A percentile compares a stretch with the other conserved stretches of the same genome.
These are phyloP conservation scores for Scheffersomyces titani DNA, from an alignment of 1,139 yeast genomes.

Conservation along the genomic window DNA sequence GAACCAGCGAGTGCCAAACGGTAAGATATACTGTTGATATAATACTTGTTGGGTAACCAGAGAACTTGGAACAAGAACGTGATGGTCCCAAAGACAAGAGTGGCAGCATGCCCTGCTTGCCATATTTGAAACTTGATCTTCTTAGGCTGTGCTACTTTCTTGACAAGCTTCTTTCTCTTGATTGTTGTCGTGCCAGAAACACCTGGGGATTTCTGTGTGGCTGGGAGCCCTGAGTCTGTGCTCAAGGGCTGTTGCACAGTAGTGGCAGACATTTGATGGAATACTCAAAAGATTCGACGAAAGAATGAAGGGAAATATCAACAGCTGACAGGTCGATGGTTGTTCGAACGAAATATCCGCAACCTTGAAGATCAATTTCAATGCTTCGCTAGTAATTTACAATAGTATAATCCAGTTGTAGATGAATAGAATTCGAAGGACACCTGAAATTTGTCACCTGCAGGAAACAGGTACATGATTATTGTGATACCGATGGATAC, in stretches of 20 bases:
- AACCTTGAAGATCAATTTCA: neutral
- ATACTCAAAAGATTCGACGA: neutral
- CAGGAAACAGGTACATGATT: neutral
- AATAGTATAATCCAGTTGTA: neutral
- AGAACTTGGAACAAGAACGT: constrained; percentile 49
- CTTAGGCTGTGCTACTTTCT: constrained; percentile 37
- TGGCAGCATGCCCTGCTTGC: constrained; percentile 60
- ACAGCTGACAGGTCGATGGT: neutral
- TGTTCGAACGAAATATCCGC: neutral
- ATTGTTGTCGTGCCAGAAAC: neutral
- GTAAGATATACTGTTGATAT: constrained; percentile 50
- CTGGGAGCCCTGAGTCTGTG: neutral
- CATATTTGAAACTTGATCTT: constrained; percentile 54
- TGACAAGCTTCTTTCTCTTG: constrained; percentile 37
- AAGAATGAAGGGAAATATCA: neutral
- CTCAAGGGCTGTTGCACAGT: neutral
- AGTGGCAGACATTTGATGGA: neutral
- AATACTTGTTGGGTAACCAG: constrained; percentile 44
- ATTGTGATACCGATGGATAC: neutral
- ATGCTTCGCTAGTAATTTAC: neutral
- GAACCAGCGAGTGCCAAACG: constrained; percentile 60
- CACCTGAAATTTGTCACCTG: neutral
- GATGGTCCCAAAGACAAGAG: constrained; percentile 52
- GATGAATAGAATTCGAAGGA: neutral
- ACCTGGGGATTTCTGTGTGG: neutral